Evolutionary conservation across 1,284 basidiomycete genomes (phyloP).

Genomic region (Cystobasidium sp.): DNA sequence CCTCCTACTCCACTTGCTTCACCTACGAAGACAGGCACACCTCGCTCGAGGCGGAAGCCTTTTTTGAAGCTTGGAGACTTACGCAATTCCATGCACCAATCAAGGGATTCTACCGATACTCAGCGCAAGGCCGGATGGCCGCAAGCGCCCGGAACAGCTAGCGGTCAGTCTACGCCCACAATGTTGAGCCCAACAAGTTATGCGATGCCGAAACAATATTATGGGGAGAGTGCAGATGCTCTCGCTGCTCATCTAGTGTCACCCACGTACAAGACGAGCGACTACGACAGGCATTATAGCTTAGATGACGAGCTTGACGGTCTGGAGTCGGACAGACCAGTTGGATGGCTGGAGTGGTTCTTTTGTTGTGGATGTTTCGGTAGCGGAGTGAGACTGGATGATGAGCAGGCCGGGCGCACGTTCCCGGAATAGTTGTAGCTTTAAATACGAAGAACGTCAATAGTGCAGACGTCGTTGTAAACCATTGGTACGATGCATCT

Average conservation of each 20-base stretch:
- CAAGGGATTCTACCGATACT: conserved; percentile 8
- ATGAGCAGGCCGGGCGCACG: conserved; percentile 40
- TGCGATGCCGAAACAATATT: conserved; percentile 6
- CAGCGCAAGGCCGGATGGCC: background rate
- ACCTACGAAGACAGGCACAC: conserved; percentile 18
- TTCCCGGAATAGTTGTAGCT: conserved; percentile 30
- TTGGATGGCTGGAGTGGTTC: conserved; percentile 35
- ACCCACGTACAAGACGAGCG: conserved; percentile 13
- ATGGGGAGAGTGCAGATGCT: conserved; percentile 1
- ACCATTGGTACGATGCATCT: too few species aligned
- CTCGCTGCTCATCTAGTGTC: background rate
- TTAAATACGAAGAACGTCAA: background rate
- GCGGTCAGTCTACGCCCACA: conserved; percentile 5
- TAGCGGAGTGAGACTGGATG: conserved; percentile 9
- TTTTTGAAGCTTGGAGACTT: conserved; percentile 9
- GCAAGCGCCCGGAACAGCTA: background rate
- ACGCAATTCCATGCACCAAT: conserved; percentile 5
- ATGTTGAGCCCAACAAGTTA: conserved; percentile 21
- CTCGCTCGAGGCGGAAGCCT: background rate
- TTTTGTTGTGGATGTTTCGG: conserved; percentile 41
- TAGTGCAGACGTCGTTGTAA: background rate
- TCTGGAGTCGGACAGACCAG: background rate
- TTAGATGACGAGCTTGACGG: conserved; percentile 28
- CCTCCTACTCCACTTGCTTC: conserved; percentile 24
- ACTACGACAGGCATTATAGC: conserved; percentile 10